A percentile compares a stretch with the other conserved stretches of the same genome.
phyloP scores from a whole-genome alignment of 352 stramenopile species.

The Pythium volutum region DNA sequence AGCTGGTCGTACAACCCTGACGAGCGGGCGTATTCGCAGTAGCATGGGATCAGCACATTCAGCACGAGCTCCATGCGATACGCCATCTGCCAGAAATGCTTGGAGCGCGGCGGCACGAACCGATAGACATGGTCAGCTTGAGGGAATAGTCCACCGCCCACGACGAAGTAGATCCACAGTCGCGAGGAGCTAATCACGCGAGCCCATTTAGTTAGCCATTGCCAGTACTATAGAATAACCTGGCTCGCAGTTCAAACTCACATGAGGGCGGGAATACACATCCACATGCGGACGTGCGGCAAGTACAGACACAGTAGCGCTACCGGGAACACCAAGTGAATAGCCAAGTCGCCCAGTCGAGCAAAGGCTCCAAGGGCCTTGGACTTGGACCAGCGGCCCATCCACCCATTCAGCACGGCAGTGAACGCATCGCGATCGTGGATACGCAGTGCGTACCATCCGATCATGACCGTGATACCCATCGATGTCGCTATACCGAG shows the following conservation, averaged over 20 bases:
- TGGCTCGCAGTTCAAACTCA: slow-evolving; percentile 22
- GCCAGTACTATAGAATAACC: background rate
- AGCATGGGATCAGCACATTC: slow-evolving; percentile 72
- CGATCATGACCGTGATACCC: slow-evolving; percentile 84
- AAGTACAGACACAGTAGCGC: slow-evolving; percentile 68
- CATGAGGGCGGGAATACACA: slow-evolving; percentile 74
- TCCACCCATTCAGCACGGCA: slow-evolving; percentile 70
- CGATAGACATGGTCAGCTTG: slow-evolving; percentile 80
- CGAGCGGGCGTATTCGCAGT: slow-evolving; percentile 51
- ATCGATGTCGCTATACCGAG: slow-evolving; percentile 77
- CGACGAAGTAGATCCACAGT: slow-evolving; percentile 74
- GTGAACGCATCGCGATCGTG: slow-evolving; percentile 80
- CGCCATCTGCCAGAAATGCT: slow-evolving; percentile 71
- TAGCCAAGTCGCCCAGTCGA: slow-evolving; percentile 48
- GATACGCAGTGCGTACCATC: slow-evolving; percentile 76
- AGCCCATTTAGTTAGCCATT: background rate
- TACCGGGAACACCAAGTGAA: slow-evolving; percentile 67
- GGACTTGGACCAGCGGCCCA: slow-evolving; percentile 64
- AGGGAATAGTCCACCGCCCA: slow-evolving; percentile 65
- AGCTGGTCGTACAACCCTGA: slow-evolving; percentile 26
- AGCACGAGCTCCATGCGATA: slow-evolving; percentile 85
- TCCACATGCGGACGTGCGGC: slow-evolving; percentile 71
- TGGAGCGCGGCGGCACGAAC: slow-evolving; percentile 66
- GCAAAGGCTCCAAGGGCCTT: slow-evolving; percentile 48
- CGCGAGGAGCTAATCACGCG: slow-evolving; percentile 47